Evolutionary conservation across 1,284 basidiomycete species (phyloP).

Genomic region (Peniophora sp.): DNA sequence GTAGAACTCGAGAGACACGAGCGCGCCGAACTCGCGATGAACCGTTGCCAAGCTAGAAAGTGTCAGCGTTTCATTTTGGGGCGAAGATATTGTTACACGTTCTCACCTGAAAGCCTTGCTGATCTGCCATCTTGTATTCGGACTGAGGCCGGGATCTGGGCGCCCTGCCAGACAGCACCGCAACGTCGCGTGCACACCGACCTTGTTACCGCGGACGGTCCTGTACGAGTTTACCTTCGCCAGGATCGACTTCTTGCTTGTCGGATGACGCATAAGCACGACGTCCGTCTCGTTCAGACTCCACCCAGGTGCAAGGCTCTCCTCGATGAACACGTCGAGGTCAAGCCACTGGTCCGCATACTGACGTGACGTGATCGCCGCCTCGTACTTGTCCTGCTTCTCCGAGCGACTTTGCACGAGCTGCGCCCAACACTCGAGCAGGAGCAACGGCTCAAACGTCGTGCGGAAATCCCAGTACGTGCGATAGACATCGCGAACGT

Average conservation of each 20-base stretch:
- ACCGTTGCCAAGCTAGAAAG: conserved; percentile 75
- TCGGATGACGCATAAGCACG: conserved; percentile 56
- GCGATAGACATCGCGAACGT: conserved; percentile 62
- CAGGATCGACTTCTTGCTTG: conserved; percentile 46
- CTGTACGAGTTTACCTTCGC: conserved; percentile 77
- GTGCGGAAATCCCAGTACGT: conserved; percentile 65
- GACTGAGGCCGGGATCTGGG: conserved; percentile 50
- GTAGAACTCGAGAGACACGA: conserved; percentile 79
- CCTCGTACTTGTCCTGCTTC: conserved; percentile 41
- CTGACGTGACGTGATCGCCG: conserved; percentile 54
- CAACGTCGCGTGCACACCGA: conserved; percentile 40
- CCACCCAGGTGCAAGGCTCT: conserved; percentile 60
- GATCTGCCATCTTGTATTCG: conserved; percentile 66
- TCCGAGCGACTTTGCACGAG: conserved; percentile 73
- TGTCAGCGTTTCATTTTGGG: conserved; percentile 5
- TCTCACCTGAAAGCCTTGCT: conserved; percentile 76
- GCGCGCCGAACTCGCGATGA: conserved; percentile 86
- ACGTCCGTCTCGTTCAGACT: conserved; percentile 76
- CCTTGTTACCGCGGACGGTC: conserved; percentile 32
- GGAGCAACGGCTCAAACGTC: conserved; percentile 81
- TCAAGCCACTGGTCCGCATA: conserved; percentile 70
- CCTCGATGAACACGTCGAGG: conserved; percentile 56
- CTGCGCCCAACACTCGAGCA: conserved; percentile 92
- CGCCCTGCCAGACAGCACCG: conserved; percentile 34
- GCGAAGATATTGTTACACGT: not conserved